These are phyloP conservation scores for Rhizopus arrhizus DNA, from an alignment of 371 early-diverging fungal genomes.

Conservation along the genomic window DNA sequence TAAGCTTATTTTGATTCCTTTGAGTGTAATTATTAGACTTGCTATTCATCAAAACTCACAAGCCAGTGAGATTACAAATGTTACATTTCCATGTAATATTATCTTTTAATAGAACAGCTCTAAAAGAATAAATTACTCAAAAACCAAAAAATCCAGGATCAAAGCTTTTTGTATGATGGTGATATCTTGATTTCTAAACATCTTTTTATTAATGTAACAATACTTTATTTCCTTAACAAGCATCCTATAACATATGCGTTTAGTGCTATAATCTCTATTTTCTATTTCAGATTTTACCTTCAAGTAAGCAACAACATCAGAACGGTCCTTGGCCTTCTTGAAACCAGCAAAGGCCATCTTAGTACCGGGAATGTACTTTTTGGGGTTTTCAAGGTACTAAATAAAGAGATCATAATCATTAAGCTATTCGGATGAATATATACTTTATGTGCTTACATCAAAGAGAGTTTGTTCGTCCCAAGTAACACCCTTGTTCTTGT, in stretches of 20 bases:
- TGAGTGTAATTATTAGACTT: no score
- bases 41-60: no score
- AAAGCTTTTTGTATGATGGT: not conserved
- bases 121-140: no score
- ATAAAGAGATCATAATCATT: not conserved
- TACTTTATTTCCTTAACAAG: not conserved
- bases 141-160: no score
- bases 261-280: not conserved
- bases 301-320: slow-evolving; percentile 91
- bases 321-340: slow-evolving; percentile 93
- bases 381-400: slow-evolving; percentile 93
- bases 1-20: no score
- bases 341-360: slow-evolving; percentile 99
- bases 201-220: no score
- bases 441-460: slow-evolving; percentile 39
- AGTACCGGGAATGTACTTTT: slow-evolving; percentile 96
- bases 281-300: slow-evolving; percentile 51
- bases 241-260: not conserved
- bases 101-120: no score
- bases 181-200: not conserved
- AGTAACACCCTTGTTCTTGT: slow-evolving; percentile 82
- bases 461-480: slow-evolving; percentile 90
- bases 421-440: not conserved
- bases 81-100: no score
- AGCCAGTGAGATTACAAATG: no score